Conservation (phyloP, 2,329 filamentous ascomycete species). For the Monosporascus cannonballus region DNA sequence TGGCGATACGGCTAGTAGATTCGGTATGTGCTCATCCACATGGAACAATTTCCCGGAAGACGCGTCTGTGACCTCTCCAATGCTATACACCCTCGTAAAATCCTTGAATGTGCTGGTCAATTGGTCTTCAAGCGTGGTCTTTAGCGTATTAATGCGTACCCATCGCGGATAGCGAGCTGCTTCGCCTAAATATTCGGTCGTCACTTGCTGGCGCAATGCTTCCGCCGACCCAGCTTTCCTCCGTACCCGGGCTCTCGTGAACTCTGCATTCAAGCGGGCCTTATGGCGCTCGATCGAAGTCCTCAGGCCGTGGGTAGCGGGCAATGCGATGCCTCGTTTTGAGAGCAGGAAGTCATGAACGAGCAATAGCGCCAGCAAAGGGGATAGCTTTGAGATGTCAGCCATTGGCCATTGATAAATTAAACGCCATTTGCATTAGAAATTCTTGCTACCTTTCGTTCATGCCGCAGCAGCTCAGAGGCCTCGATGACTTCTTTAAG, state of each 20-base stretch:
- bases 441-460: constrained; percentile 65
- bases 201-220: constrained; percentile 54
- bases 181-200: constrained; percentile 43
- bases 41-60: constrained; percentile 47
- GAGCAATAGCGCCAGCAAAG: constrained; percentile 72
- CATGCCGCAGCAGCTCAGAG: constrained; percentile 66
- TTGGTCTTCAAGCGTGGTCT: constrained; percentile 64
- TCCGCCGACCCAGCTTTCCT: constrained; percentile 64
- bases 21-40: constrained; percentile 76
- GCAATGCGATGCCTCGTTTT: constrained; percentile 76
- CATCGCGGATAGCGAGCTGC: constrained; percentile 69
- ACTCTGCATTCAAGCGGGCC: constrained; percentile 71
- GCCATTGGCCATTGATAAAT: constrained; percentile 25
- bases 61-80: constrained; percentile 49
- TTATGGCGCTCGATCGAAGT: constrained; percentile 75
- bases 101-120: constrained; percentile 66
- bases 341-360: constrained; percentile 80
- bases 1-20: constrained; percentile 73
- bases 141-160: constrained; percentile 81
- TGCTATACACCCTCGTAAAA: constrained; percentile 49
- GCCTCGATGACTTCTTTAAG: constrained; percentile 86
- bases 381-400: constrained; percentile 58
- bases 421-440: background rate
- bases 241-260: constrained; percentile 71
- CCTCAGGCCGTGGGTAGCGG: constrained; percentile 71